Base-by-base conservation (phyloP, 108 stramenopile genomes). In the Cylindrotheca closterium region DNA sequence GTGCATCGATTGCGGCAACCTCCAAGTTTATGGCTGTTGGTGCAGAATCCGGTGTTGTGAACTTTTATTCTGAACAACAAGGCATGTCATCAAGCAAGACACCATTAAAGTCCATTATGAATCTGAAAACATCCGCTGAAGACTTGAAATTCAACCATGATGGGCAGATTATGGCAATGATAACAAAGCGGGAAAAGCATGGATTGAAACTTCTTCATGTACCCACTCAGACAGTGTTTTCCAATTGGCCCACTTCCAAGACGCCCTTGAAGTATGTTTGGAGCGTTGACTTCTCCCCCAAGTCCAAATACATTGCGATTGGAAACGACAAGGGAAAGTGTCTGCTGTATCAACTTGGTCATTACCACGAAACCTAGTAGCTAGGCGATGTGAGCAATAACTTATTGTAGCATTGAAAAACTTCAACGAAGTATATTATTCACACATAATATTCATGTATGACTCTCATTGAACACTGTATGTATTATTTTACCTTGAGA, bases 281-380 rank as follows among this genome's bases (percentile, higher is more conserved):
- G 74, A 79, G 81, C 48, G 67, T 96, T 68, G 95, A 96, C 68
- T 99, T 98, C 73, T 96, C 96, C 19, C 98, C 98, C 0, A 61
- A 76, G 27, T 85, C 90, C 37, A 83, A 83, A 51, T 92, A 77
- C 58, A 61, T 99, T 49, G 95, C 95, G 0, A 63, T 96, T 15
- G 98, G 98, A 12, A 98, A 98, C 74, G 97, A 98, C 81, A 86
- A 96, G 32, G 98, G 98, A 4, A 86, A 91, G 51, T 96, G 94
- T 47, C 68, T 99, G 45, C 77, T 98, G 32, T 98, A 97, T 82
- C 75, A 79, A 54, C 66, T 97, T 45, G 75, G 71, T 10, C 88
- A 92, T 65, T 92, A 85, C 15, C 37, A 42, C 7, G 37, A 42
- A 10, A 42, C 10, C 37, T 42, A 42, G n/a, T n/a, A n/a, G n/a